Evolutionary conservation across 2,329 filamentous ascomycete genomes (phyloP).

Genomic region (Colletotrichum truncatum): DNA sequence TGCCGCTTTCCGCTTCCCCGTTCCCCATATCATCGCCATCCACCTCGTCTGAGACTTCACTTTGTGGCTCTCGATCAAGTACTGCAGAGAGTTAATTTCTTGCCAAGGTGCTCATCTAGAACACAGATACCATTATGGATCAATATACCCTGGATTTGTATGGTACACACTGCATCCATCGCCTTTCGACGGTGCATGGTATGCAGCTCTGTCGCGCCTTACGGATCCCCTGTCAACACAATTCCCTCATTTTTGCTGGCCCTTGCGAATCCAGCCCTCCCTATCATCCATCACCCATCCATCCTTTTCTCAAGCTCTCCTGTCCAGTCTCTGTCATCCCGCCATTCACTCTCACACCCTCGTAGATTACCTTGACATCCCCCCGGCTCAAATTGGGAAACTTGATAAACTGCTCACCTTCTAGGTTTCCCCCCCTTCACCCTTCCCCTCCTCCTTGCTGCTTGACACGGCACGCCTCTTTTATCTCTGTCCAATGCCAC

Average conservation of each 20-base stretch:
- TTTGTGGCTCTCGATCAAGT: no score
- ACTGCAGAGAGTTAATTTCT: no score
- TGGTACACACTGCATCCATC: no score
- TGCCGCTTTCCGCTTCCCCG: constrained; percentile 17
- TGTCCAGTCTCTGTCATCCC: background rate
- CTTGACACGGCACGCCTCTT: background rate
- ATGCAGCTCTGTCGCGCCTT: background rate
- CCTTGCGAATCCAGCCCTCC: constrained; percentile 6
- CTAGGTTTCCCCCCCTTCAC: background rate
- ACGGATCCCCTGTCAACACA: background rate
- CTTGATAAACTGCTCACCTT: constrained; percentile 12
- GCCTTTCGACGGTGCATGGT: no score
- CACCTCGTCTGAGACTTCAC: background rate
- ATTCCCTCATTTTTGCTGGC: constrained; percentile 12
- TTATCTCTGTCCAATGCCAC: constrained; percentile 15
- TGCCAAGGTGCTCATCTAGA: no score
- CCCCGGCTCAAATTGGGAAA: background rate
- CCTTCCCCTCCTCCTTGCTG: background rate
- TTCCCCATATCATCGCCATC: background rate
- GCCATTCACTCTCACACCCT: background rate
- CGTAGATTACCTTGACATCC: background rate
- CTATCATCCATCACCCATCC: background rate
- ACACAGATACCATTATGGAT: no score
- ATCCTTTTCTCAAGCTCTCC: background rate
- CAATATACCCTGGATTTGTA: no score